Base-by-base conservation (phyloP, 192 early-diverging fungal genomes). In the Fimicolochytrium jonesii region DNA sequence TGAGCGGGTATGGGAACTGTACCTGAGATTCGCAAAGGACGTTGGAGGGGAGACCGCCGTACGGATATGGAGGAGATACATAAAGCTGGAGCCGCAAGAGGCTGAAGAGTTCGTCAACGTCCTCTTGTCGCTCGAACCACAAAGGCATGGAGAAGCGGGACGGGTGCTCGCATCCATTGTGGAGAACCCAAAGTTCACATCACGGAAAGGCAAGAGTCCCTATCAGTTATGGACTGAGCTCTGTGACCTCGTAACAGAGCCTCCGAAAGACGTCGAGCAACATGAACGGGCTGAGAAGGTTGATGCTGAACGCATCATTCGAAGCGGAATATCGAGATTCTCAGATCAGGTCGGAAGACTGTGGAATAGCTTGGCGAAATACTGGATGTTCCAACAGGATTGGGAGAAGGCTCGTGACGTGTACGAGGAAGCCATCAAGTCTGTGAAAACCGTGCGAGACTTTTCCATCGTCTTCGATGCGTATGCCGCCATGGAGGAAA, bases 391-490 rank as follows among this genome's bases (percentile, higher is more conserved):
- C 43, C 69, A 79, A 17, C 83, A 81, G 10, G 80, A 88, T 56
- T 81, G 90, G 61, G 95, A 96, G 61, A 88, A 82, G 47, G 94
- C 97, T 2, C 72, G 94, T 11, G 95, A 94, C 70, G 87, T 98
- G 1, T 99, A 87, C 61, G 97, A 98, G 70, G 92, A 98, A 71
- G 95, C 88, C 0, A 72, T 98, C 56, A 70, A 66, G 0, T 77
- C 72, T 0, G 95, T 95, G 1, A 76, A 70, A 59, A 95, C 87
- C 0, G 89, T 97, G 34, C 81, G 88, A 9, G 95, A 97, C 67
- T 99, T 99, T 60, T 87, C 92, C 0, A 81, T 90, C 60, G 87
- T 99, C 59, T 99, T 99, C 80, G 94, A 99, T 61, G 88, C 94
- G 1, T 99, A 97, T 66, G 90, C 92, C 10, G 86, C 94, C 50